Conservation (phyloP, 208 protist genomes). For the Trypanosoma melophagium region DNA sequence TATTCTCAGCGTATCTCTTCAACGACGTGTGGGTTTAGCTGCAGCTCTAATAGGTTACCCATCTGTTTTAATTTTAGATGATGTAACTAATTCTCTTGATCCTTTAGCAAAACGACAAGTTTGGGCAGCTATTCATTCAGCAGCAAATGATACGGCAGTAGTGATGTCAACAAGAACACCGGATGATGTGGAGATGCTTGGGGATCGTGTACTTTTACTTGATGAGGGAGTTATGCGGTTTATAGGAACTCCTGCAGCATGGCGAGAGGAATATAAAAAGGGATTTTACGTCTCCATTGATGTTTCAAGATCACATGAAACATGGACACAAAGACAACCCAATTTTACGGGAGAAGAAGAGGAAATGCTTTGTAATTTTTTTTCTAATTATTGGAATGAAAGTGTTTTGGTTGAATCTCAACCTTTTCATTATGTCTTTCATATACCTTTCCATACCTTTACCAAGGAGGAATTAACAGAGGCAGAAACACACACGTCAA, state of each 20-base stretch:
- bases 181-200: conserved; percentile 51
- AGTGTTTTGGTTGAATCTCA: conserved; percentile 12
- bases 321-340: neutral
- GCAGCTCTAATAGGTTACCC: conserved; percentile 49
- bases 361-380: conserved; percentile 6
- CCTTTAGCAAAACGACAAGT: conserved; percentile 30
- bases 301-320: neutral
- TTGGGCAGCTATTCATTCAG: conserved; percentile 34
- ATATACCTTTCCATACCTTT: conserved; percentile 9
- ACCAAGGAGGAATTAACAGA: neutral
- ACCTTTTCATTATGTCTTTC: conserved; percentile 21
- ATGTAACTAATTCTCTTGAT: conserved; percentile 45
- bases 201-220: conserved; percentile 39
- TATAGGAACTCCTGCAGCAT: conserved; percentile 37
- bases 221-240: conserved; percentile 46
- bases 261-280: neutral
- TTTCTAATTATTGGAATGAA: conserved; percentile 15
- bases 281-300: conserved; percentile 22
- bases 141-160: conserved; percentile 22
- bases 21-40: conserved; percentile 27
- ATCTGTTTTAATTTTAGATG: conserved; percentile 44
- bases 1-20: conserved; percentile 3
- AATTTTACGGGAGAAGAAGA: neutral
- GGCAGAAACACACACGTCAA: neutral
- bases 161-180: conserved; percentile 53